Evolutionary conservation across 352 stramenopile species (phyloP), one percentile per base, ranked within the genome.

Genomic region (Phytophthora sojae): DNA sequence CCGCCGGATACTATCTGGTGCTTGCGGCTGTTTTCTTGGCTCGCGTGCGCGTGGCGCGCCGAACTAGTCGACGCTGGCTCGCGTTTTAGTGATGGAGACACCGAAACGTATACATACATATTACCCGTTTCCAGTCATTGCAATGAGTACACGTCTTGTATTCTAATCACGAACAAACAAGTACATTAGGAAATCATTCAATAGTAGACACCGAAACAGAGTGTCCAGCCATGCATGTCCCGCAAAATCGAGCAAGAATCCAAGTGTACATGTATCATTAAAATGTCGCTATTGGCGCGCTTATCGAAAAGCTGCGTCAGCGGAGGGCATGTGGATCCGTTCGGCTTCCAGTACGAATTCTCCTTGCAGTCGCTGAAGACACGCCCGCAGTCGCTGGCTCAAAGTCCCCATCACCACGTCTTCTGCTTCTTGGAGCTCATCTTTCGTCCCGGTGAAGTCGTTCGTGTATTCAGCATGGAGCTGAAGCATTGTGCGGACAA

Each of bases 401-500:
- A 70, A 55, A 11, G n/a, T 23, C 19, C 51, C 50, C 17, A 70
- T 51, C n/a, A 75, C 25, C 2, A 70, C 2, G 14, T 59, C 50
- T 63, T 75, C 29, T 5, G 12, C 23, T 3, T 26, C 23, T 26
- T 26, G 23, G 23, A 26, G 23, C 1, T n/a, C n/a, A n/a, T n/a
- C n/a, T 29, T 39, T 30, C 1, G 26, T 30, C 2, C 50, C 2
- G 2, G n/a, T 49, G 7, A 49, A 56, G 3, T 29, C 53, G 37
- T 9, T 44, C 8, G 37, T 17, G 30, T 35, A 47, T 7, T 72
- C 57, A 3, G 56, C 29, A 12, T 56, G 52, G 6, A 73, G 17
- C 35, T 69, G 69, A 2, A 76, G 29, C 25, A 73, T 9, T 15
- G 32, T 62, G 5, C 58, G 52, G 49, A 65, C 52, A 30, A 67